Conservation (phyloP, 441 rosid genomes). For the Pelargonium cotyledonis region DNA sequence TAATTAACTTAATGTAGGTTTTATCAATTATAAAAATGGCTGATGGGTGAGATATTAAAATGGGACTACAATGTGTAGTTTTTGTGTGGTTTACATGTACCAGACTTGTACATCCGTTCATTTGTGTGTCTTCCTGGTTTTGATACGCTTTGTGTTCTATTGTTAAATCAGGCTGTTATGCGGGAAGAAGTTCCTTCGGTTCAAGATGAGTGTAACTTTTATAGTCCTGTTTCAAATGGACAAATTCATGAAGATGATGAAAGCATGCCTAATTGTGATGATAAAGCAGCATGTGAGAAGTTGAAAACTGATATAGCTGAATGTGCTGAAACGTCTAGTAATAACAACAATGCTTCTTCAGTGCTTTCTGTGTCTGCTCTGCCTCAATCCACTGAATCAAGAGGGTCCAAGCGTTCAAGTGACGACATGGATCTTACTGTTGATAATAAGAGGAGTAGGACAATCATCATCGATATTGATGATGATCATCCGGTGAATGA, state of each 20-base stretch:
- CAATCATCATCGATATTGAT: slow-evolving; percentile 36
- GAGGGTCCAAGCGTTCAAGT: slow-evolving; percentile 38
- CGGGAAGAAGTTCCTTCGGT: slow-evolving; percentile 16
- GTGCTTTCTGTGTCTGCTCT: slow-evolving; percentile 28
- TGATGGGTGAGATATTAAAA: neutral
- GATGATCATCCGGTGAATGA: slow-evolving; percentile 39
- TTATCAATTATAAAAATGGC: neutral
- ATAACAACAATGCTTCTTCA: slow-evolving; percentile 33
- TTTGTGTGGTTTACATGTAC: neutral
- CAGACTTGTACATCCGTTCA: neutral
- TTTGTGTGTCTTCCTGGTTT: slow-evolving; percentile 5
- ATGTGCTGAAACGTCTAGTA: slow-evolving; percentile 19
- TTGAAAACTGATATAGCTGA: slow-evolving; percentile 33
- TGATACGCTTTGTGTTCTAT: slow-evolving; percentile 10
- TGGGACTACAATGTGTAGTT: neutral
- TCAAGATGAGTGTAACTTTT: slow-evolving; percentile 28
- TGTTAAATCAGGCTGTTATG: slow-evolving; percentile 27
- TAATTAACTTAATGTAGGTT: neutral
- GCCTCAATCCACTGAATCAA: slow-evolving; percentile 28
- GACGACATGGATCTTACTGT: slow-evolving; percentile 34
- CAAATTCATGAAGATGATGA: slow-evolving; percentile 31
- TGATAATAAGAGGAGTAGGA: slow-evolving; percentile 41
- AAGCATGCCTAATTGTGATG: slow-evolving; percentile 19
- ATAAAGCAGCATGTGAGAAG: slow-evolving; percentile 23
- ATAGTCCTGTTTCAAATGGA: slow-evolving; percentile 19